Conservation (phyloP, 2,329 filamentous ascomycete genomes). For the Aureobasidium sp. region DNA sequence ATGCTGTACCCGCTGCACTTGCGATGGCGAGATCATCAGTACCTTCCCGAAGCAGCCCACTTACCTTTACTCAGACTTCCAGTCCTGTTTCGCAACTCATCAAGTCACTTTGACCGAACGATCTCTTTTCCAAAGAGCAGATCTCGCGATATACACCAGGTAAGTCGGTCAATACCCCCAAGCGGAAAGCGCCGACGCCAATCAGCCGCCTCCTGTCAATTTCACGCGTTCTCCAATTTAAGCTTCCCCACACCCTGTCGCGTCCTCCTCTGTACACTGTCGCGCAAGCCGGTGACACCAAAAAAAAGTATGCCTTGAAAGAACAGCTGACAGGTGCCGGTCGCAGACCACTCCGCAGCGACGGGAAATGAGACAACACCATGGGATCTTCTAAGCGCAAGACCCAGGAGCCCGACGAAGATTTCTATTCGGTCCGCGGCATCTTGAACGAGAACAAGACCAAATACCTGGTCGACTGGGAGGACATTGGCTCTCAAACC, state of each 20-base stretch:
- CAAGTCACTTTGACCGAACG: background rate
- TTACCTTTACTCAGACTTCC: background rate
- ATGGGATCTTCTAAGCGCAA: background rate
- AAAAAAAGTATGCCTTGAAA: background rate
- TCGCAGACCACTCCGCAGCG: background rate
- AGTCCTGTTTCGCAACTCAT: background rate
- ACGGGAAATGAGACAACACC: background rate
- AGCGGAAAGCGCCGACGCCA: background rate
- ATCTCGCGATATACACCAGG: background rate
- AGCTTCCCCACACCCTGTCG: background rate
- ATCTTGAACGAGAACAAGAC: conserved; percentile 28
- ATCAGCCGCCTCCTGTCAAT: background rate
- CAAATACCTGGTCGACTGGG: conserved; percentile 52
- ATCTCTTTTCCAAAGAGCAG: background rate
- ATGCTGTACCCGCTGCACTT: background rate
- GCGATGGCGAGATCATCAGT: background rate
- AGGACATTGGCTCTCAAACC: conserved; percentile 32
- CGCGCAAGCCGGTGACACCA: background rate
- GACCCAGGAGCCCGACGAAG: background rate
- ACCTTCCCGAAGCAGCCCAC: background rate
- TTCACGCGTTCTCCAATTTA: background rate
- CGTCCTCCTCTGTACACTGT: background rate
- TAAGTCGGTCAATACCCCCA: background rate
- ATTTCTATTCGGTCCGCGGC: conserved; percentile 21
- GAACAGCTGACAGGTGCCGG: background rate